phyloP scores from a whole-genome alignment of 2,329 filamentous ascomycete species.

The Coleophoma cylindrospora region DNA sequence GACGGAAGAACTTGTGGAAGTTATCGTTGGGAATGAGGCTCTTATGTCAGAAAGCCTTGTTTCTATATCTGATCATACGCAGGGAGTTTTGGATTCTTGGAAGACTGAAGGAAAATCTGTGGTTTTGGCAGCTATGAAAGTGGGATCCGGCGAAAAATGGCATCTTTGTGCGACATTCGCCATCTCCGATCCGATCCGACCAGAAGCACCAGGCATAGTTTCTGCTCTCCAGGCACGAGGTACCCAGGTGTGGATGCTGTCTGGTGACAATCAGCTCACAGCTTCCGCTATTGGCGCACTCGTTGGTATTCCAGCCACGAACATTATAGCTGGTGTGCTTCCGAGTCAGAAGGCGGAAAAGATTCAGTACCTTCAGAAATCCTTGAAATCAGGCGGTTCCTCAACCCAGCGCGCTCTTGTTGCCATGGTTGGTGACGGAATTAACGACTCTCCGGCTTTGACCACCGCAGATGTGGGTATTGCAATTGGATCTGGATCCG shows the following conservation, averaged over 20 bases:
- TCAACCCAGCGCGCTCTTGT: slow-evolving; percentile 47
- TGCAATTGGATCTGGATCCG: slow-evolving; percentile 73
- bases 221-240: slow-evolving; percentile 57
- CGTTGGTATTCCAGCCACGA: slow-evolving; percentile 66
- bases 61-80: slow-evolving; percentile 29
- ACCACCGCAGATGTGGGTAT: slow-evolving; percentile 79
- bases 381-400: slow-evolving; percentile 18
- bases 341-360: slow-evolving; percentile 77
- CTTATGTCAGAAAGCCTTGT: slow-evolving; percentile 53
- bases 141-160: slow-evolving; percentile 29
- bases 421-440: slow-evolving; percentile 82
- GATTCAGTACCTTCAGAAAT: slow-evolving; percentile 55
- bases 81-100: slow-evolving; percentile 45
- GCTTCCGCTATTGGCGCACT: slow-evolving; percentile 71
- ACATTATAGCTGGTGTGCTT: slow-evolving; percentile 83
- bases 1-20: slow-evolving; percentile 31
- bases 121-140: slow-evolving; percentile 48
- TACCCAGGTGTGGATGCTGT: slow-evolving; percentile 85
- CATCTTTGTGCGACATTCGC: slow-evolving; percentile 62
- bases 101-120: slow-evolving; percentile 60
- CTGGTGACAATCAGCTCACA: slow-evolving; percentile 84
- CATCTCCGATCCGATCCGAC: slow-evolving; percentile 75
- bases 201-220: slow-evolving; percentile 64
- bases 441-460: slow-evolving; percentile 80
- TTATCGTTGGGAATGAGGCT: slow-evolving; percentile 68